Evolutionary conservation across 306 rosid species (phyloP), one percentile per base, ranked within the genome.

Genomic region (Albizia julibrissin): DNA sequence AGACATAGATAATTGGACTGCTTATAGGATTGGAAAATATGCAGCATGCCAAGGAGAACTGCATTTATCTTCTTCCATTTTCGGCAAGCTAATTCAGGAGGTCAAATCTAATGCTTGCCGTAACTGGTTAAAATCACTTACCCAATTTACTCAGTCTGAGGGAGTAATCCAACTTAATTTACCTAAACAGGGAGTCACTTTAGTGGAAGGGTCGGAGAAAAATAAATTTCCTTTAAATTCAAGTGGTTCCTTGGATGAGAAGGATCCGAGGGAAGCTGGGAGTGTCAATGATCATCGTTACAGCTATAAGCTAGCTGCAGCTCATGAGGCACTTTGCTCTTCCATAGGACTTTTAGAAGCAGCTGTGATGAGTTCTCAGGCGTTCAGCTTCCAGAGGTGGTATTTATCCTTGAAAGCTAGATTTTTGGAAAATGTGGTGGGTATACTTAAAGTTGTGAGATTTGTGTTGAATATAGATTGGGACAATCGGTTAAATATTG

Each of bases 361-460:
- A 29, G 83, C 81, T 58, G 69, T 67, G 56, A 62, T 72, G 71
- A 72, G 68, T 22, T 86, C 79, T 75, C 89, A 78, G 46, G 62
- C 69, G 19, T 89, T 89, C 81, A 81, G 80, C 79, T 93, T 93
- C 77, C 92, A 88, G 80, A 86, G 90, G 71, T 92, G 90, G 97
- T 86, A 88, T 91, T 76, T 92, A 77, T 88, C 83, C 10, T 79
- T 89, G 79, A 84, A 92, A 86, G 88, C 87, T 43, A 87, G 87
- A 78, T 46, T 85, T 61, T 10, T 89, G 80, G 76, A 78, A 84
- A 79, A 82, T 74, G 82, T 88, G 79, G 77, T 78, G 65, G 85
- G 44, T 67, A 40, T 88, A 13, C 34, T 88, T 61, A 42, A 81
- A 83, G 75, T 59, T 37, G 69, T 88, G 66, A 84, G 37, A 76